Conservation (phyloP, 2,329 filamentous ascomycete species). For the Paraphoma sp. region DNA sequence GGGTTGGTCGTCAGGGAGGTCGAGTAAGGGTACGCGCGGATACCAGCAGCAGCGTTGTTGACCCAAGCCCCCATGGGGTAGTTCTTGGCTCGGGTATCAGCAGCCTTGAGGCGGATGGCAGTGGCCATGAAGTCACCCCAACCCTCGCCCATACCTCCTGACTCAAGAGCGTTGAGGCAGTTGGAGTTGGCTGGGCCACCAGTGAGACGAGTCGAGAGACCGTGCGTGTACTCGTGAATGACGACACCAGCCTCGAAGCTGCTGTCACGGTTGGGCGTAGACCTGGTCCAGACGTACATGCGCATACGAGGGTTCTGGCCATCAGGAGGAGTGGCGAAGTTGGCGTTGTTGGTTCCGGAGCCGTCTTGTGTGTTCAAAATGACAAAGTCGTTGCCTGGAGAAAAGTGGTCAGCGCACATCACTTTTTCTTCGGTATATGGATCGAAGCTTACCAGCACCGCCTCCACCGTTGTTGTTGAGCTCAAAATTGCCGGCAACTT, state of each 20-base stretch:
- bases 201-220: conserved; percentile 64
- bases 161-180: conserved; percentile 57
- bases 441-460: conserved; percentile 40
- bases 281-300: conserved; percentile 64
- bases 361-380: conserved; percentile 66
- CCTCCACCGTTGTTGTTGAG: conserved; percentile 62
- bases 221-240: conserved; percentile 57
- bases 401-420: background rate
- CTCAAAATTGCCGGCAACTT: conserved; percentile 67
- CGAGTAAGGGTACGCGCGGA: conserved; percentile 60
- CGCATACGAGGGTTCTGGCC: conserved; percentile 59
- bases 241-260: conserved; percentile 67
- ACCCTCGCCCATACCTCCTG: conserved; percentile 65
- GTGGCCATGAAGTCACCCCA: conserved; percentile 65
- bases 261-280: conserved; percentile 59
- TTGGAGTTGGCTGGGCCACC: conserved; percentile 62
- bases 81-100: conserved; percentile 55
- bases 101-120: conserved; percentile 56
- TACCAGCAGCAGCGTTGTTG: conserved; percentile 52
- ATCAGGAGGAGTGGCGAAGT: conserved; percentile 58
- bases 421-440: background rate
- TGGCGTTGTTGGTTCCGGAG: conserved; percentile 61
- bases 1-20: conserved; percentile 60
- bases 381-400: conserved; percentile 57
- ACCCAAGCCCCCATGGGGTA: conserved; percentile 62